Base-by-base conservation (phyloP, 108 stramenopile genomes). In the Thalassiosira profunda region DNA sequence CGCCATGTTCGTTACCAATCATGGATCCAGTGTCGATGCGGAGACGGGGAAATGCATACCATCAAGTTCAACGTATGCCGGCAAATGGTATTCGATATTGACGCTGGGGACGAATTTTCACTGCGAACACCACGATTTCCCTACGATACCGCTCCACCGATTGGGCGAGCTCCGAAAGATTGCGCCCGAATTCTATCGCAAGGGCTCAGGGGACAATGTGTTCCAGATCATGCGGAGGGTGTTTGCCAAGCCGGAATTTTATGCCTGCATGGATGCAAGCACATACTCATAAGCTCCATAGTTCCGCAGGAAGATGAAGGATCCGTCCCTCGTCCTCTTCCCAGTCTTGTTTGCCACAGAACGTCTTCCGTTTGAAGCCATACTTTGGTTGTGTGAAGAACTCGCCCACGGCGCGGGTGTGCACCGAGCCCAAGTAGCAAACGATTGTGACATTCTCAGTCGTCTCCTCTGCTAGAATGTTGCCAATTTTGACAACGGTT, bases 121-220 rank as follows among this genome's bases (percentile, higher is more conserved):
- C 70, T 76, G 77, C 30, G 92, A 93, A 60, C 92, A 93, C 78
- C 92, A 93, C 57, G 92, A 93, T 36, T 93, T 93, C 75, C 92
- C 92, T 0, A 84, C 84, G 1, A 86, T 93, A 43, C 92, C 92
- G 1, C 66, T 90, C 2, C 81, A 89, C 70, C 43, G 82, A 52
- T 60, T 93, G 49, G 78, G 80, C 21, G 37, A 70, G 49, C 51
- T 92, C 43, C 55, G 81, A 58, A 46, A 81, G 31, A 87, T 91
- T 59, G 90, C 90, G 17, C 90, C 90, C 5, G 87, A 91, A 54
- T 91, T 74, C 72, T 91, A 91, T 76, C 81, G 61, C 7, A 15
- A 46, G 4, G 81, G 70, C 24, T 52, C 61, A 3, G 74, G 59
- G 21, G 83, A 91, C 48, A 77, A 84, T 55, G 41, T 91, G 29